phyloP scores from a whole-genome alignment of 306 rosid species.

The Acacia crassicarpa region DNA sequence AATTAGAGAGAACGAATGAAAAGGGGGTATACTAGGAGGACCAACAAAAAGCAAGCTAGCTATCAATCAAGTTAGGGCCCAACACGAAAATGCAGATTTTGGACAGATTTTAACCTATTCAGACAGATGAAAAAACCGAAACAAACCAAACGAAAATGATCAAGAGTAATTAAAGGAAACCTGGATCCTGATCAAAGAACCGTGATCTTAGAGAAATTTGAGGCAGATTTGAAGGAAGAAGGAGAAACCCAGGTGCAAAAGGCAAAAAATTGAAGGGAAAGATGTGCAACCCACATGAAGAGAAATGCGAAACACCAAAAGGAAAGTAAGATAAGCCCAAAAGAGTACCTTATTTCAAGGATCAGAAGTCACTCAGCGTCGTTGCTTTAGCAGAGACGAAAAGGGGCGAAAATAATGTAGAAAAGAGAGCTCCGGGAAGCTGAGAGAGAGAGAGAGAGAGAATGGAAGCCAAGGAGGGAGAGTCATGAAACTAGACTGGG shows the following conservation, averaged over 20 bases:
- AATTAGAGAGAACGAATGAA: background rate
- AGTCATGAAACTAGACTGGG: slow-evolving; percentile 26
- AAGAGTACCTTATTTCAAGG: slow-evolving; percentile 58
- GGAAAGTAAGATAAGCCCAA: slow-evolving; percentile 49
- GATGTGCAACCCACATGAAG: slow-evolving; percentile 26
- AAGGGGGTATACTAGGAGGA: slow-evolving; percentile 13
- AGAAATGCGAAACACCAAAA: slow-evolving; percentile 40
- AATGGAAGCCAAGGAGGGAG: slow-evolving; percentile 2
- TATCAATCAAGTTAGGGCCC: slow-evolving; percentile 25
- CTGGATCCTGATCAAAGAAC: slow-evolving; percentile 55
- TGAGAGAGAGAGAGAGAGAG: background rate
- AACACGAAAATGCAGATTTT: slow-evolving; percentile 30
- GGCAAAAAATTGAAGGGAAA: slow-evolving; percentile 25
- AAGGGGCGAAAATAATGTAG: slow-evolving; percentile 38
- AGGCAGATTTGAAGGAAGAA: slow-evolving; percentile 61
- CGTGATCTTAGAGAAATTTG: slow-evolving; percentile 39
- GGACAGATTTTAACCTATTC: slow-evolving; percentile 16
- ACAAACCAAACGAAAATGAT: slow-evolving; percentile 33
- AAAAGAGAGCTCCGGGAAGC: slow-evolving; percentile 32
- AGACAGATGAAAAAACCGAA: slow-evolving; percentile 14
- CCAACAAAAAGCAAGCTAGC: slow-evolving; percentile 26
- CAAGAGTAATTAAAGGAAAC: slow-evolving; percentile 38
- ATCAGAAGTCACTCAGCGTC: slow-evolving; percentile 40
- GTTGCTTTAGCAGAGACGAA: slow-evolving; percentile 49
- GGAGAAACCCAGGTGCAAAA: slow-evolving; percentile 53